Evolutionary conservation across 2,329 filamentous ascomycete species (phyloP).

Genomic region (Neospermospora avenae): DNA sequence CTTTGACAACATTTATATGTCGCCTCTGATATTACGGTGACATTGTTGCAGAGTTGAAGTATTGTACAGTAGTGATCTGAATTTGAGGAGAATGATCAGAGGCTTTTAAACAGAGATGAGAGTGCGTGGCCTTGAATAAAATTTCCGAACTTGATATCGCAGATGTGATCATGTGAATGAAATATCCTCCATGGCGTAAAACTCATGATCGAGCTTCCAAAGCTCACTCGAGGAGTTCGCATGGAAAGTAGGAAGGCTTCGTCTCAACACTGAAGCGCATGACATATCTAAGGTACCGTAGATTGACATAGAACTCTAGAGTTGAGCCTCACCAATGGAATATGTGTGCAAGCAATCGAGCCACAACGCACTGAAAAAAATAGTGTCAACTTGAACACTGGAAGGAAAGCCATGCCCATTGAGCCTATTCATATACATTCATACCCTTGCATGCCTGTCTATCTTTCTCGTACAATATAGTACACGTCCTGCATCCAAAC

Average conservation of each 20-base stretch:
- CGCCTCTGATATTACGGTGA: too few species aligned
- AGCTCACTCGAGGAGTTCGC: not conserved
- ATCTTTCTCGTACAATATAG: conserved; percentile 27
- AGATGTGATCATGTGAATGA: too few species aligned
- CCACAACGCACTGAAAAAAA: not conserved
- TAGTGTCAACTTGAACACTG: not conserved
- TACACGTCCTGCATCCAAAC: conserved; percentile 21
- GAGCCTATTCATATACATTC: not conserved
- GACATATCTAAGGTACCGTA: too few species aligned
- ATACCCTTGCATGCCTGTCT: conserved; percentile 4
- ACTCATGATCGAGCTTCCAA: not conserved
- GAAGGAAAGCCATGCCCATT: not conserved
- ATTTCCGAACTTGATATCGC: too few species aligned
- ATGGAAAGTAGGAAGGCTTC: not conserved
- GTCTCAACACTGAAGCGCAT: too few species aligned
- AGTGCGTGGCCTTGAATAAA: too few species aligned
- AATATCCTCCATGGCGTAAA: not conserved
- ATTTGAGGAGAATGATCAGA: too few species aligned
- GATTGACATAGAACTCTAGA: too few species aligned
- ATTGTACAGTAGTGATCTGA: not conserved
- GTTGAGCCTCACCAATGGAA: too few species aligned
- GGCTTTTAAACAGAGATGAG: too few species aligned
- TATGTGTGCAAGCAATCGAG: too few species aligned
- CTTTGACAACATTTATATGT: too few species aligned
- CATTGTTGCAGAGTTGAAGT: not conserved